Percentiles rank a stretch among this genome's conserved stretches.
Evolutionary conservation across 75 land plant species (phyloP).

Genomic region (Chamaecyparis obtusa): DNA sequence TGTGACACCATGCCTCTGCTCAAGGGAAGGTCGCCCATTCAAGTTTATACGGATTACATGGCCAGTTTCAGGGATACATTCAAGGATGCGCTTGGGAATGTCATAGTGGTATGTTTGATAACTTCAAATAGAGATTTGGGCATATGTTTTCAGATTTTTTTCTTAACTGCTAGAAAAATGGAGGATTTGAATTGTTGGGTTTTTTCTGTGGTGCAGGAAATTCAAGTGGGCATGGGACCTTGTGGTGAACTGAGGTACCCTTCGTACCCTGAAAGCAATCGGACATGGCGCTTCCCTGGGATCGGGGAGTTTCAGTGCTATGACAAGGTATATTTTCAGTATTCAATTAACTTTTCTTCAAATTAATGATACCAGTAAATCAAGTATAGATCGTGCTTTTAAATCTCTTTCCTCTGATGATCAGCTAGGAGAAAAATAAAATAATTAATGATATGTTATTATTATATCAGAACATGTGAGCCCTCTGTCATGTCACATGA

Average conservation of each 20-base stretch:
- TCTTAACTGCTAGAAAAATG: background rate
- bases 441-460: background rate
- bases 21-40: constrained; percentile 89
- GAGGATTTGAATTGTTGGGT: background rate
- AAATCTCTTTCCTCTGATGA: background rate
- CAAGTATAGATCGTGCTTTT: too few species aligned
- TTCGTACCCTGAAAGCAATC: constrained; percentile 74
- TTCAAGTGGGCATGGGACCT: constrained; percentile 91
- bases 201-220: constrained; percentile 48
- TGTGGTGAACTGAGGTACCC: constrained; percentile 89
- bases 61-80: constrained; percentile 77
- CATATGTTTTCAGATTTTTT: background rate
- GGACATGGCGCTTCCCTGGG: constrained; percentile 80
- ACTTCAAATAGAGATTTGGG: background rate
- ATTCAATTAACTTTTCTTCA: too few species aligned
- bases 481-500: background rate
- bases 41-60: constrained; percentile 87
- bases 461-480: background rate
- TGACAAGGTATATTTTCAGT: constrained; percentile 58
- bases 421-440: too few species aligned
- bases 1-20: constrained; percentile 76
- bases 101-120: constrained; percentile 53
- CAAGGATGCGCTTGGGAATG: constrained; percentile 58
- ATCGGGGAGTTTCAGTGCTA: constrained; percentile 91
- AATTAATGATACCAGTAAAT: too few species aligned